phyloP scores from a whole-genome alignment of 495 filamentous ascomycete species.

The Xylaria bambusicola region DNA sequence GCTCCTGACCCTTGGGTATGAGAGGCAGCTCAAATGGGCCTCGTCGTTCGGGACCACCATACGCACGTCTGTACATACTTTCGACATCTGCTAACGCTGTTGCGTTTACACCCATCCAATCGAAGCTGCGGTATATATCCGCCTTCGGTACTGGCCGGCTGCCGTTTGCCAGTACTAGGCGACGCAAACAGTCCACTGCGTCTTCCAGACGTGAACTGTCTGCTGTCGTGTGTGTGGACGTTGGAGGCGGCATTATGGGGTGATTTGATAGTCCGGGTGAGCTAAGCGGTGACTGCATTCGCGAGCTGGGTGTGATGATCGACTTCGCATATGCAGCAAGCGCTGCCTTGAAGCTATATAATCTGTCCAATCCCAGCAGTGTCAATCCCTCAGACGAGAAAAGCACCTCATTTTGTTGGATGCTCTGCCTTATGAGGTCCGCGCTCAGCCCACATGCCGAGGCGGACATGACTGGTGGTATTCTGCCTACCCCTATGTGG shows the following conservation, averaged over 20 bases:
- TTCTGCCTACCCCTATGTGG: conserved; percentile 43
- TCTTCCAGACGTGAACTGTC: conserved; percentile 59
- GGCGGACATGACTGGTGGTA: conserved; percentile 38
- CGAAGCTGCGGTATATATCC: conserved; percentile 62
- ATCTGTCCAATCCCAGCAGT: conserved; percentile 66
- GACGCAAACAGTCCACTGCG: conserved; percentile 59
- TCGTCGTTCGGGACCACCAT: conserved; percentile 41
- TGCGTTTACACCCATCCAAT: conserved; percentile 59
- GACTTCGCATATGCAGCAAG: conserved; percentile 57
- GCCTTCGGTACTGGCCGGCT: conserved; percentile 59
- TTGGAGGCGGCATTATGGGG: conserved; percentile 18
- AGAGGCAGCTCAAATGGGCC: conserved; percentile 37
- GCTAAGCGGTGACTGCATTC: conserved; percentile 9
- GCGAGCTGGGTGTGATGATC: conserved; percentile 1
- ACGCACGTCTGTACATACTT: conserved; percentile 57
- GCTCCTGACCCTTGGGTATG: conserved; percentile 10
- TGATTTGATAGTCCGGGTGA: conserved; percentile 23
- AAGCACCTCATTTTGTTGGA: conserved; percentile 67
- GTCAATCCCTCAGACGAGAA: conserved; percentile 71
- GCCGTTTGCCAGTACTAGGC: conserved; percentile 61
- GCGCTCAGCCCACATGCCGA: conserved; percentile 41
- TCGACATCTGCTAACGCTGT: conserved; percentile 58
- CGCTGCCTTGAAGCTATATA: conserved; percentile 72
- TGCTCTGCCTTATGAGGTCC: conserved; percentile 64
- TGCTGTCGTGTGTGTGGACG: conserved; percentile 41